Conservation (phyloP, 2,329 filamentous ascomycete species). For the Colletotrichum sp. region DNA sequence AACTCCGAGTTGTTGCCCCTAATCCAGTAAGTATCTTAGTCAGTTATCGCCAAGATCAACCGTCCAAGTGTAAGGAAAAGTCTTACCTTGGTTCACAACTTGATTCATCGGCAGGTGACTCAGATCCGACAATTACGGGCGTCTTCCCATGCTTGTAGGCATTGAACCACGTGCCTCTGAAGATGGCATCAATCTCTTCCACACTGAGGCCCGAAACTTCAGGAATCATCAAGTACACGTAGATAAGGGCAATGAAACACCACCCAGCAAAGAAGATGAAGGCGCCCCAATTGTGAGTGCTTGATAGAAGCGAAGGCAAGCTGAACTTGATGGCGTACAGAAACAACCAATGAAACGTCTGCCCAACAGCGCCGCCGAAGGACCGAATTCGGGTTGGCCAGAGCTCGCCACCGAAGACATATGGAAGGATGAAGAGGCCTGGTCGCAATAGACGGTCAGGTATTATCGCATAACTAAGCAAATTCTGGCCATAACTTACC, state of each 20-base stretch:
- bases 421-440: conserved; percentile 42
- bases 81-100: no score
- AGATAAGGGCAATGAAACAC: conserved; percentile 35
- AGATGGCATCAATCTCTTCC: conserved; percentile 42
- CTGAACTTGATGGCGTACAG: conserved; percentile 36
- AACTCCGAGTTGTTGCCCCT: no score
- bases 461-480: neutral
- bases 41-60: no score
- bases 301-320: conserved; percentile 32
- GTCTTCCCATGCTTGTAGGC: neutral
- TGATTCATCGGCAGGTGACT: no score
- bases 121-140: no score
- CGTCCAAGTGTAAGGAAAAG: no score
- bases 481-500: neutral
- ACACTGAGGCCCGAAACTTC: conserved; percentile 40
- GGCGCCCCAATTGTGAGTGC: conserved; percentile 32
- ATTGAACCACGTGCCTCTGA: conserved; percentile 34
- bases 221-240: conserved; percentile 41
- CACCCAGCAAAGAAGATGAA: conserved; percentile 36
- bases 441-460: neutral
- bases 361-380: conserved; percentile 42
- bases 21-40: no score
- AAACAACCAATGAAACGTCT: conserved; percentile 46
- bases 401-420: conserved; percentile 47
- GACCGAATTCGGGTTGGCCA: conserved; percentile 50